These are phyloP conservation scores for Cornus florida DNA, from an alignment of 148 eudicot species.

Conservation along the genomic window DNA sequence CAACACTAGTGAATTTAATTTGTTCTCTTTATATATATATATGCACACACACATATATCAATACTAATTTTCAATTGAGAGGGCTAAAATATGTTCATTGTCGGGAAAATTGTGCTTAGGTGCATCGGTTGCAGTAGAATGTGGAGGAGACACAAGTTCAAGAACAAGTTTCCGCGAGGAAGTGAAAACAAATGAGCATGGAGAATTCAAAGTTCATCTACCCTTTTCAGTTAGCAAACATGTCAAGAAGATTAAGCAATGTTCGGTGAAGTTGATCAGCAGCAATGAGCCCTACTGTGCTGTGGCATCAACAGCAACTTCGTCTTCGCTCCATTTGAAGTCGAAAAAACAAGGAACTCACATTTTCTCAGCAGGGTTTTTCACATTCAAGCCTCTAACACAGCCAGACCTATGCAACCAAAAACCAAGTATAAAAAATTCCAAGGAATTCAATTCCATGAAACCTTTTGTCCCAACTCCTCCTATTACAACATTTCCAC, in stretches of 20 bases:
- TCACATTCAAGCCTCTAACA: conserved; percentile 78
- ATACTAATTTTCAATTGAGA: neutral
- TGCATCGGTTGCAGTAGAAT: conserved; percentile 80
- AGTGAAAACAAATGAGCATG: conserved; percentile 58
- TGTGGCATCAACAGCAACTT: conserved; percentile 63
- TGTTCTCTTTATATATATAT: no score
- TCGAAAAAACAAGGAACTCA: conserved; percentile 41
- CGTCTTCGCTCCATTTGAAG: conserved; percentile 55
- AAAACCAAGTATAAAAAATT: conserved; percentile 34
- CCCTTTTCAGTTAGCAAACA: conserved; percentile 68
- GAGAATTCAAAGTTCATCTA: conserved; percentile 58
- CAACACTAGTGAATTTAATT: neutral
- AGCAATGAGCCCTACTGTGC: conserved; percentile 77
- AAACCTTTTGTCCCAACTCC: conserved; percentile 19
- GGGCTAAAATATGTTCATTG: neutral
- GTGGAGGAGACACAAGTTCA: conserved; percentile 29
- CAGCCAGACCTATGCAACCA: conserved; percentile 65
- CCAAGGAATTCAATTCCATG: conserved; percentile 21
- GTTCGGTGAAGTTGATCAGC: conserved; percentile 62
- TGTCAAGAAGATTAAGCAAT: conserved; percentile 46
- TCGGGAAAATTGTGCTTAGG: conserved; percentile 35
- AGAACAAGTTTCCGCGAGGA: conserved; percentile 43
- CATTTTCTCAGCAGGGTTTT: conserved; percentile 78
- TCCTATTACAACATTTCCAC: conserved; percentile 12
- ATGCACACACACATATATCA: no score